phyloP scores from a whole-genome alignment of 768 basidiomycete genomes.

The Cyclocybe aegerita region DNA sequence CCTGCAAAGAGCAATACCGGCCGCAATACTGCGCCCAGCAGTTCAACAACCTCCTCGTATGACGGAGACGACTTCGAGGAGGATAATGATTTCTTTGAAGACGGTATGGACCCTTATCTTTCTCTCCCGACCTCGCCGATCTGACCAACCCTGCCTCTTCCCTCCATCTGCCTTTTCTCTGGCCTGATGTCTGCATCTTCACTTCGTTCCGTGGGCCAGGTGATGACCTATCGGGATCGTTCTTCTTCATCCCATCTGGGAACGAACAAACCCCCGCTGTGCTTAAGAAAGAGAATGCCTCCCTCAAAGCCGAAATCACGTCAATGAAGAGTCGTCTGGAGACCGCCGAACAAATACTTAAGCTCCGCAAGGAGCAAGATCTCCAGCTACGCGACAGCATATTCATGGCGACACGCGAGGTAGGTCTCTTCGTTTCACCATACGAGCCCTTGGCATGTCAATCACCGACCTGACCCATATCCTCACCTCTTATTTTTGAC shows the following conservation, averaged over 20 bases:
- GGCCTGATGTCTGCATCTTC: background rate
- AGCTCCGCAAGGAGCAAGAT: conserved; percentile 77
- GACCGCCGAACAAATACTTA: conserved; percentile 60
- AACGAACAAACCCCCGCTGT: conserved; percentile 46
- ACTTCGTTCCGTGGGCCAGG: conserved; percentile 28
- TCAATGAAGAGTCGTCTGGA: conserved; percentile 57
- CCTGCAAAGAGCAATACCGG: conserved; percentile 1
- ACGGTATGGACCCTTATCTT: conserved; percentile 44
- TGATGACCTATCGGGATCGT: conserved; percentile 78
- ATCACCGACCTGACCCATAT: background rate
- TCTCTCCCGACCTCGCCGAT: background rate
- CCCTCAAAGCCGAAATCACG: conserved; percentile 62
- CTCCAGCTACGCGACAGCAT: conserved; percentile 79
- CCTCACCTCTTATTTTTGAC: too few relatives aligned
- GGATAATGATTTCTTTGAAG: conserved; percentile 58
- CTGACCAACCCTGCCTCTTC: background rate
- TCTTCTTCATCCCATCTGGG: conserved; percentile 69
- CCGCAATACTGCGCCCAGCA: conserved; percentile 3
- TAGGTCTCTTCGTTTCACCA: conserved; percentile 10
- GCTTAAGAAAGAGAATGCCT: conserved; percentile 66
- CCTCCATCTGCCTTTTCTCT: background rate
- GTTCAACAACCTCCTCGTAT: conserved; percentile 13
- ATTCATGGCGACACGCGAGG: conserved; percentile 67
- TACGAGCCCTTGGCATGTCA: background rate
- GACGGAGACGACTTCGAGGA: conserved; percentile 52